Conservation (phyloP, 2,329 filamentous ascomycete species). For the Cercospora janseana region DNA sequence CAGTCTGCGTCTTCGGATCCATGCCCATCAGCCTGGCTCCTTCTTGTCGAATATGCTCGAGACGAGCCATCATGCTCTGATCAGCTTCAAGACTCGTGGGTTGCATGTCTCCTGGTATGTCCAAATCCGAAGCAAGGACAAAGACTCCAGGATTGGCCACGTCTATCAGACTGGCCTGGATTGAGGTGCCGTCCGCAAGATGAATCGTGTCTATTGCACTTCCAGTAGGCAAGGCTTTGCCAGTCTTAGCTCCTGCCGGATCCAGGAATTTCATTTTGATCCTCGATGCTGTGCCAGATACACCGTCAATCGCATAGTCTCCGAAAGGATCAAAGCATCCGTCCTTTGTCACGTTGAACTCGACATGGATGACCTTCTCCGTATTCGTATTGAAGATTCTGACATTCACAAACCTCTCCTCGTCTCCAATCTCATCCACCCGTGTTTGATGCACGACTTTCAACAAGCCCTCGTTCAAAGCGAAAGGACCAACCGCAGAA, state of each 20-base stretch:
- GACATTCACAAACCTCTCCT: conserved; percentile 46
- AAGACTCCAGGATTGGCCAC: conserved; percentile 65
- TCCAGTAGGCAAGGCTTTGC: conserved; percentile 60
- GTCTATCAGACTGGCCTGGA: conserved; percentile 59
- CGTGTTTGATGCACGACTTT: conserved; percentile 35
- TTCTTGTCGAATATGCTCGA: conserved; percentile 59
- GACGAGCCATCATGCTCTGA: conserved; percentile 47
- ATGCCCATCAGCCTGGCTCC: conserved; percentile 64
- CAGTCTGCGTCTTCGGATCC: conserved; percentile 46
- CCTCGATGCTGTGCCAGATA: conserved; percentile 56
- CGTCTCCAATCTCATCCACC: conserved; percentile 23
- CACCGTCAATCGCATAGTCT: conserved; percentile 63
- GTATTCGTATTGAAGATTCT: conserved; percentile 72
- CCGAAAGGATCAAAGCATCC: conserved; percentile 44
- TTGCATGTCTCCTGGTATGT: conserved; percentile 50
- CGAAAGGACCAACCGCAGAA: conserved; percentile 64
- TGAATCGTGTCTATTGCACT: conserved; percentile 52
- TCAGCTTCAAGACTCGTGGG: conserved; percentile 56
- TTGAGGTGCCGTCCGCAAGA: conserved; percentile 38
- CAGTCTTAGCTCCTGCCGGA: conserved; percentile 63
- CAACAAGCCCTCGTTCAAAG: conserved; percentile 56
- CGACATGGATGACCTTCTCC: conserved; percentile 59
- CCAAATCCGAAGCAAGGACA: conserved; percentile 55
- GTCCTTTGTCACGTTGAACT: conserved; percentile 55
- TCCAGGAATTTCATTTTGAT: conserved; percentile 62